Evolutionary conservation across 345 rosid genomes (phyloP).

Genomic region (Moringa oleifera): DNA sequence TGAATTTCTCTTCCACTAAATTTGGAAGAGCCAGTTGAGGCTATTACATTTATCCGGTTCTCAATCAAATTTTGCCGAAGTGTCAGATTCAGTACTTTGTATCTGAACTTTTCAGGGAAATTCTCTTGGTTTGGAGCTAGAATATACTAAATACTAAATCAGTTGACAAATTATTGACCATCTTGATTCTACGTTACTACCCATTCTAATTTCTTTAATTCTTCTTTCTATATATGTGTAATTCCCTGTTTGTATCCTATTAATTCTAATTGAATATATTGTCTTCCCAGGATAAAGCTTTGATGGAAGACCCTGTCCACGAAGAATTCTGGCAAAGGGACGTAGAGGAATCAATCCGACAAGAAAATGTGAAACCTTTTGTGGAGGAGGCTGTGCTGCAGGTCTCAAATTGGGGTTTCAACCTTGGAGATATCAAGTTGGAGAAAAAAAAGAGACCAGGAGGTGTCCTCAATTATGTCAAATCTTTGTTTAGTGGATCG

Average conservation of each 20-base stretch:
- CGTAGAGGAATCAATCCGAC: conserved; percentile 66
- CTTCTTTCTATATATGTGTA: too few relatives aligned
- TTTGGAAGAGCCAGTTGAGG: too few relatives aligned
- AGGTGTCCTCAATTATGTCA: conserved; percentile 39
- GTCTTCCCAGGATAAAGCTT: conserved; percentile 49
- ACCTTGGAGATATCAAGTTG: conserved; percentile 50
- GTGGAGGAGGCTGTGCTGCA: conserved; percentile 59
- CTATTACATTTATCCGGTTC: too few relatives aligned
- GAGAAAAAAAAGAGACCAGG: conserved; percentile 43
- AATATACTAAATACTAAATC: too few relatives aligned
- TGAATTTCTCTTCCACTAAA: too few relatives aligned
- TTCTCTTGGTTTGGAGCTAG: too few relatives aligned
- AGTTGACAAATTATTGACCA: too few relatives aligned
- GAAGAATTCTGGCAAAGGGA: conserved; percentile 79
- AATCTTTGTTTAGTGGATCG: conserved; percentile 25
- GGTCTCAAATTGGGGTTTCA: conserved; percentile 70
- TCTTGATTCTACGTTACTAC: too few relatives aligned
- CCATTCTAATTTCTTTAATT: background rate
- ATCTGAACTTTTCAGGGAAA: too few relatives aligned
- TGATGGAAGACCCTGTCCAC: conserved; percentile 61
- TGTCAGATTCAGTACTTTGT: too few relatives aligned
- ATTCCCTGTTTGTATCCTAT: too few relatives aligned
- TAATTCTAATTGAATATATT: background rate
- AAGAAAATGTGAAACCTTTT: conserved; percentile 55
- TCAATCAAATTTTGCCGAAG: too few relatives aligned